Evolutionary conservation across 1,284 basidiomycete genomes (phyloP).

Genomic region (Leccinum huronense): DNA sequence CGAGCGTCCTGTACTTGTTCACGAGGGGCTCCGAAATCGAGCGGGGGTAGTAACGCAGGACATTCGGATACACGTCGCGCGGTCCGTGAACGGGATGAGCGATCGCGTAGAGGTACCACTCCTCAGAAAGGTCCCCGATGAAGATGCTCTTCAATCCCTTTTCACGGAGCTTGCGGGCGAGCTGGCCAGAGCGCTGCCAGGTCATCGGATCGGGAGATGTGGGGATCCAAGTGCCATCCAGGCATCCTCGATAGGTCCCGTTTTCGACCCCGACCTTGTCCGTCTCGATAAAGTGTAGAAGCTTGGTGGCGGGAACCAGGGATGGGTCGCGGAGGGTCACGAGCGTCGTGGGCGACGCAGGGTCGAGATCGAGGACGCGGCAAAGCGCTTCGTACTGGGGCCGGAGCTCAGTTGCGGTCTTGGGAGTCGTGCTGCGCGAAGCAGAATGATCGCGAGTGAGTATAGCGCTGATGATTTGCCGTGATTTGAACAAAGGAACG

Average conservation of each 20-base stretch:
- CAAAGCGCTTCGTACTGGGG: constrained; percentile 65
- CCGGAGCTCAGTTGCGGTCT: constrained; percentile 55
- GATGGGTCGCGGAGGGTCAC: constrained; percentile 48
- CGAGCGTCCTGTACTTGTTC: constrained; percentile 41
- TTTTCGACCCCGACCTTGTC: constrained; percentile 48
- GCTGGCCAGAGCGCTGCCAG: constrained; percentile 63
- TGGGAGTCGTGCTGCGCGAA: constrained; percentile 44
- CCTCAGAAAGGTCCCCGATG: constrained; percentile 68
- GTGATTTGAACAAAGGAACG: constrained; percentile 22
- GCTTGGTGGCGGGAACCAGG: constrained; percentile 45
- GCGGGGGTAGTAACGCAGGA: constrained; percentile 60
- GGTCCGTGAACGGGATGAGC: constrained; percentile 54
- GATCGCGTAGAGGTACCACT: constrained; percentile 75
- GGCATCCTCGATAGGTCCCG: constrained; percentile 68
- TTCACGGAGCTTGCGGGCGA: constrained; percentile 52
- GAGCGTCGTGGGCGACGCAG: constrained; percentile 47
- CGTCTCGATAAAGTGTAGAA: constrained; percentile 58
- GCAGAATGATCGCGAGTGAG: neutral
- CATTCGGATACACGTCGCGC: constrained; percentile 53
- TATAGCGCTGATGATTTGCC: neutral
- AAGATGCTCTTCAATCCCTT: constrained; percentile 62
- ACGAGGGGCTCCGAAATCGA: constrained; percentile 49
- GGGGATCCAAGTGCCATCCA: constrained; percentile 29
- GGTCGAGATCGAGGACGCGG: constrained; percentile 52
- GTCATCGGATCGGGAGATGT: constrained; percentile 53